Base-by-base conservation (phyloP, 352 stramenopile genomes). In the Plasmopara halstedii region DNA sequence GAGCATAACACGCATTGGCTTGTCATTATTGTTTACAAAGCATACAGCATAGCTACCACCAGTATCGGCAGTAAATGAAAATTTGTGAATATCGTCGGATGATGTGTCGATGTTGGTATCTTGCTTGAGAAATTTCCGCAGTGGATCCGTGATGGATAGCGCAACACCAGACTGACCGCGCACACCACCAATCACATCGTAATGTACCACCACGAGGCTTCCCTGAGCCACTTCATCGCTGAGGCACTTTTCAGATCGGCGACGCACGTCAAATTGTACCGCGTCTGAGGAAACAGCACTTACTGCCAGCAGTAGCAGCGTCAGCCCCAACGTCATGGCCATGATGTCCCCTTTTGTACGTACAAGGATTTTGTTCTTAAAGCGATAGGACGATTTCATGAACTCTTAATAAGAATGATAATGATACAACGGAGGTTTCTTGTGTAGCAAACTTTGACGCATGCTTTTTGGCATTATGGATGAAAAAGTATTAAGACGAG, bases 11-110 rank as follows among this genome's bases (percentile, higher is more conserved):
- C 82, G 83, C 51, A 67, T 64, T 9, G 64, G 49, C 47, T 68
- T 83, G 50, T 88, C 74, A 58, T 90, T 87, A 48, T 48, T 64
- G 64, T 94, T 94, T 49, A 71, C 70, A 45, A 94, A 91, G 62
- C 82, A 94, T 48, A 88, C 78, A 27, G 66, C 56, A 55, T 88
- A 88, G 54, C 63, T 86, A 19, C 81, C 81, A 22, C 62, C 73
- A 1, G 56, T 52, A 42, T 85, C 69, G 9, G 81, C 78, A 36
- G 80, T 76, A 63, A 93, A 93, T 36, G 76, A 83, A 37, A 87
- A 89, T 60, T 88, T 88, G 64, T 89, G 77, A 26, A 85, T 70
- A 44, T 89, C 77, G 36, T 88, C 81, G 2, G 72, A 73, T 7
- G 72, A 80, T 52, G 73, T 83, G 62, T 93, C 81, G 46, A 93